These are phyloP conservation scores for Boletus insuetus DNA, from an alignment of 768 basidiomycete genomes.

Conservation along the genomic window DNA sequence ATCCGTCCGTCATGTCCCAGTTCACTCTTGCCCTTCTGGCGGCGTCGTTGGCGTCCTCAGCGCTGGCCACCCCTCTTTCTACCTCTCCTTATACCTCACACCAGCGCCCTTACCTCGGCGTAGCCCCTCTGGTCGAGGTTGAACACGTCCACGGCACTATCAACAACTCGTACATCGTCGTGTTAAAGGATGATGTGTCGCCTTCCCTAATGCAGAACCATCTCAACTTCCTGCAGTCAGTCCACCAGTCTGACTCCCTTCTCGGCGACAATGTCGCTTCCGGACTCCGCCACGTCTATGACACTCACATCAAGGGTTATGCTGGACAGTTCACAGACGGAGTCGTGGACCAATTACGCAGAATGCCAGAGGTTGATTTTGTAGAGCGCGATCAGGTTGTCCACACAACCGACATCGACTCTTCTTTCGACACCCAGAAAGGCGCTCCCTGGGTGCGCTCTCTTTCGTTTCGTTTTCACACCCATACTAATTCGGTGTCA, in stretches of 20 bases:
- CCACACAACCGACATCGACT: constrained; percentile 44
- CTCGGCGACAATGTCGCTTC: constrained; percentile 43
- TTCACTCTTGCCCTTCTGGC: constrained; percentile 36
- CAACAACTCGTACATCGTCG: constrained; percentile 93
- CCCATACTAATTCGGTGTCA: constrained; percentile 11
- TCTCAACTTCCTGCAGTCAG: constrained; percentile 69
- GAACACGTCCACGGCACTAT: constrained; percentile 69
- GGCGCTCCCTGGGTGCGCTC: constrained; percentile 80
- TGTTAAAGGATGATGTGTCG: constrained; percentile 72
- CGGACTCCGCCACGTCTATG: constrained; percentile 75
- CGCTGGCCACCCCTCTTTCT: constrained; percentile 43
- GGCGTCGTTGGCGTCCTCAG: constrained; percentile 36
- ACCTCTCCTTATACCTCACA: constrained; percentile 35
- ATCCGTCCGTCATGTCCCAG: constrained; percentile 33
- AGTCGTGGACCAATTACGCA: constrained; percentile 73
- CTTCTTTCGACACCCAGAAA: constrained; percentile 43
- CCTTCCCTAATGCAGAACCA: constrained; percentile 65
- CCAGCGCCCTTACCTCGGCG: constrained; percentile 43
- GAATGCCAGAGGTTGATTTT: constrained; percentile 86
- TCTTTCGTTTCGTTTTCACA: background rate
- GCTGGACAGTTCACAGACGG: constrained; percentile 71
- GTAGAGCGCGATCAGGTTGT: constrained; percentile 95
- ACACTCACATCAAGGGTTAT: constrained; percentile 72
- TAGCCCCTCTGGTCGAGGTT: constrained; percentile 59
- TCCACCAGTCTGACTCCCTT: constrained; percentile 54